Base-by-base conservation (phyloP, 441 rosid genomes). In the Omphalea diandra region DNA sequence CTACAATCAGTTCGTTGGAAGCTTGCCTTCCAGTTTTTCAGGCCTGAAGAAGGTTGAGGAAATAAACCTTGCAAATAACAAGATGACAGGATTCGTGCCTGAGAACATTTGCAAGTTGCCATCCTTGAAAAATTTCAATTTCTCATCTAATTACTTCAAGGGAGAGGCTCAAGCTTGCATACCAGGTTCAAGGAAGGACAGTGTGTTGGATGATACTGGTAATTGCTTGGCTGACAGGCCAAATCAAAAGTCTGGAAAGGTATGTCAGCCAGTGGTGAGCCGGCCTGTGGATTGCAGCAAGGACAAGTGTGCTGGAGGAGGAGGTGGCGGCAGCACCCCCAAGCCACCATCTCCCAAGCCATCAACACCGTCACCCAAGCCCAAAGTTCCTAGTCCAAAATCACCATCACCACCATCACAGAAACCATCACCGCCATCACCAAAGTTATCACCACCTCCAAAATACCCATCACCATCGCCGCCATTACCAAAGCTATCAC, bases 241-340 rank as follows among this genome's bases (percentile, higher is more conserved):
- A 24, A 62, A 59, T 2, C 98, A 91, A 73, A 82, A 83, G 68
- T 38, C 79, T 2, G 43, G 78, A 0, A 81, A 70, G 49, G 67
- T 67, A 49, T 93, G 97, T 65, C 55, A 76, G 12, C 84, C 85
- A 0, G 84, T 88, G 52, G 79, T 86, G 52, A 85, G 79, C 31
- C 75, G 74, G 18, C 90, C 90, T 0, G 88, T 91, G 5, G 98
- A 91, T 75, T 93, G 98, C 66, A 90, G 88, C 74, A 84, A 84
- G 70, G 88, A 85, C 41, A 79, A 75, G 49, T 88, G 97, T 63
- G 71, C 69, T 9, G 83, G 86, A 20, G 88, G 78, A 1, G 68
- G 77, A 20, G 81, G 82, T n/a, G 84, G 63, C 4, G 53, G 50
- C 10, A 81, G 80, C 18, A 49, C 80, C 29, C 60, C 84, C 11